A percentile compares a stretch with the other conserved stretches of the same genome.
phyloP scores from a whole-genome alignment of 768 basidiomycete genomes.

The Suillus tomentosus region DNA sequence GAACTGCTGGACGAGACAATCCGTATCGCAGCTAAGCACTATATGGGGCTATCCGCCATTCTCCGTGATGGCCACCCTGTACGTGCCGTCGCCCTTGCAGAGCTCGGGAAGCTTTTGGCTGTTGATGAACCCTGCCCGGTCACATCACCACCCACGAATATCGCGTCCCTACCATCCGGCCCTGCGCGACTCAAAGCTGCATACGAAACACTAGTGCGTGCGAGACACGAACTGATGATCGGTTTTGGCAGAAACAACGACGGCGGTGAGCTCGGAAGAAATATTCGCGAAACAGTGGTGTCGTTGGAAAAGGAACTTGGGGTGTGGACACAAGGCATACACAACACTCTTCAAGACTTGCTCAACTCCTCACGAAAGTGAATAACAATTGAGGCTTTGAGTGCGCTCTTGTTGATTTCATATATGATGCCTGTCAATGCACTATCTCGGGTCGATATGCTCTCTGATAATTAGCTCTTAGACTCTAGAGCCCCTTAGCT shows the following conservation, averaged over 20 bases:
- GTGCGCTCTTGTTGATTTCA: not conserved
- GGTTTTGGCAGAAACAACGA: constrained; percentile 73
- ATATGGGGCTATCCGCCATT: constrained; percentile 53
- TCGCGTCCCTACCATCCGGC: constrained; percentile 67
- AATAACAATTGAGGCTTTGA: not conserved
- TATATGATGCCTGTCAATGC: not conserved
- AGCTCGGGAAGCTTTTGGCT: constrained; percentile 78
- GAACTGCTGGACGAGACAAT: constrained; percentile 65
- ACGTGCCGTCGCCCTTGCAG: constrained; percentile 71
- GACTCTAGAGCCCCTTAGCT: not conserved
- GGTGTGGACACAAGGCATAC: constrained; percentile 66
- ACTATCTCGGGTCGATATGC: not conserved
- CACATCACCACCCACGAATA: constrained; percentile 17
- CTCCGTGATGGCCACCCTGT: constrained; percentile 74
- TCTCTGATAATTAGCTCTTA: not conserved
- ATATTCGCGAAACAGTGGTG: constrained; percentile 60
- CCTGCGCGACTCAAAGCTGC: constrained; percentile 63
- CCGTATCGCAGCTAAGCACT: constrained; percentile 53
- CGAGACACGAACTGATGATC: constrained; percentile 59
- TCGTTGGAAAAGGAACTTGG: constrained; percentile 72
- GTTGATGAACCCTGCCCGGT: constrained; percentile 70
- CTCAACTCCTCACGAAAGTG: not conserved
- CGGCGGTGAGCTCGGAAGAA: constrained; percentile 71
- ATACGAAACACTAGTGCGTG: constrained; percentile 61
- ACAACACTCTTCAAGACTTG: constrained; percentile 53